Conservation (phyloP, 495 filamentous ascomycete species). For the Neurospora sp. region DNA sequence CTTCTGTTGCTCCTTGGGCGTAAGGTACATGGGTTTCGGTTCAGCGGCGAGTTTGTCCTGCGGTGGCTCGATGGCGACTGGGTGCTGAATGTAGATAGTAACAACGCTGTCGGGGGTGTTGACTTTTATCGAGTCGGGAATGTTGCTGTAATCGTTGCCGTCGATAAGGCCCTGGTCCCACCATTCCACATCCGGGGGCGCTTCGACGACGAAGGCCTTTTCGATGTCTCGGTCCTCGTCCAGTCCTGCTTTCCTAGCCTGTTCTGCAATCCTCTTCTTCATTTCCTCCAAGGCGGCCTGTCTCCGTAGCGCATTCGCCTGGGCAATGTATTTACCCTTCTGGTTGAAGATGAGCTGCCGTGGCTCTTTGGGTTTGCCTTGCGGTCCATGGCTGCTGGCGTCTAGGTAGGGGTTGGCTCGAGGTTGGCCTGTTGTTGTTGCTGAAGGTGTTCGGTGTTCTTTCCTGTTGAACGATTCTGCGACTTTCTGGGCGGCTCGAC, state of each 20-base stretch:
- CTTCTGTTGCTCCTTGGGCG: conserved; percentile 83
- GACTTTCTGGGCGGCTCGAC: conserved; percentile 17
- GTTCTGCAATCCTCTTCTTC: conserved; percentile 84
- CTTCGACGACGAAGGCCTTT: conserved; percentile 77
- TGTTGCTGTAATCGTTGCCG: conserved; percentile 59
- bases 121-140: conserved; percentile 62
- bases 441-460: conserved; percentile 23
- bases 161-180: conserved; percentile 88
- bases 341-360: conserved; percentile 84
- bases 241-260: conserved; percentile 73
- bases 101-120: conserved; percentile 72
- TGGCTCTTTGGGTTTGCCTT: conserved; percentile 52
- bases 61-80: conserved; percentile 81
- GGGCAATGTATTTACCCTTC: conserved; percentile 93
- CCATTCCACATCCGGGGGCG: conserved; percentile 88
- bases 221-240: conserved; percentile 87
- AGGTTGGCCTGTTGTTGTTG: conserved; percentile 21
- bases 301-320: conserved; percentile 76
- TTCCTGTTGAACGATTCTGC: conserved; percentile 8
- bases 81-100: conserved; percentile 84
- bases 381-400: conserved; percentile 52
- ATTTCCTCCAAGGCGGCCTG: conserved; percentile 85
- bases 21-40: conserved; percentile 88
- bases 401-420: conserved; percentile 84
- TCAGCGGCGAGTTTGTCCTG: conserved; percentile 72